These are phyloP conservation scores for Pleurotus djamor DNA, from an alignment of 768 basidiomycete genomes.

Conservation along the genomic window DNA sequence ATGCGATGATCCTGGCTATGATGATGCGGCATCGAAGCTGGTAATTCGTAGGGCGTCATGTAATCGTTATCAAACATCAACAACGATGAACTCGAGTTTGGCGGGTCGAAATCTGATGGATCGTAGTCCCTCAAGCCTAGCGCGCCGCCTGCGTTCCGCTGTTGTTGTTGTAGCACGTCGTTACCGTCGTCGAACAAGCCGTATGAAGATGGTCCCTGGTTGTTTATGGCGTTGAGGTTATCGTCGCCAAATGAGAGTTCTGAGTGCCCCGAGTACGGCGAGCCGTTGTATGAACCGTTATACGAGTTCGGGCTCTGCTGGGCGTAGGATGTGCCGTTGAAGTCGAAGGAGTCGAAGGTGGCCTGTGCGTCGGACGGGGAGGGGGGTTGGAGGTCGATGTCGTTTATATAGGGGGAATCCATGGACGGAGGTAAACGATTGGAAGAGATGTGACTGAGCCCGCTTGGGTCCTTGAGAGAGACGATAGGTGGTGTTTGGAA, in stretches of 20 bases:
- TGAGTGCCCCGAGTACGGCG: slow-evolving; percentile 65
- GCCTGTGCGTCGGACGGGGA: slow-evolving; percentile 17
- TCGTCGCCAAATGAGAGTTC: slow-evolving; percentile 61
- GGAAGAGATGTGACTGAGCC: neutral
- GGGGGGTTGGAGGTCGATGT: slow-evolving; percentile 21
- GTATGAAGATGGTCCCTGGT: neutral
- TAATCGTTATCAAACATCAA: slow-evolving; percentile 57
- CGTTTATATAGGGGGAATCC: slow-evolving; percentile 17
- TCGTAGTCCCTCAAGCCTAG: slow-evolving; percentile 54
- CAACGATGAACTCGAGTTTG: slow-evolving; percentile 47
- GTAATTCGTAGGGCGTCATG: slow-evolving; percentile 32
- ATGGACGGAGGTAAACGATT: neutral
- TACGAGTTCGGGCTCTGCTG: slow-evolving; percentile 37
- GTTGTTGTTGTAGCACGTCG: neutral
- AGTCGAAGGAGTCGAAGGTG: slow-evolving; percentile 19
- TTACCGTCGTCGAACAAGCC: slow-evolving; percentile 28
- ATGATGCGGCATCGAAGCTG: slow-evolving; percentile 15
- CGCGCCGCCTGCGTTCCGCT: neutral
- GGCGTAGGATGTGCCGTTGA: slow-evolving; percentile 38
- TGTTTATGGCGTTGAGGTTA: slow-evolving; percentile 22
- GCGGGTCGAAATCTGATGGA: slow-evolving; percentile 70
- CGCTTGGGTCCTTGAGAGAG: neutral
- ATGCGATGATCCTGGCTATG: slow-evolving; percentile 15
- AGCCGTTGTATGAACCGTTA: slow-evolving; percentile 68
- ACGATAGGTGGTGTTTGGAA: neutral